phyloP scores from a whole-genome alignment of 2,329 filamentous ascomycete species.

The Myriosclerotinia curreyana region DNA sequence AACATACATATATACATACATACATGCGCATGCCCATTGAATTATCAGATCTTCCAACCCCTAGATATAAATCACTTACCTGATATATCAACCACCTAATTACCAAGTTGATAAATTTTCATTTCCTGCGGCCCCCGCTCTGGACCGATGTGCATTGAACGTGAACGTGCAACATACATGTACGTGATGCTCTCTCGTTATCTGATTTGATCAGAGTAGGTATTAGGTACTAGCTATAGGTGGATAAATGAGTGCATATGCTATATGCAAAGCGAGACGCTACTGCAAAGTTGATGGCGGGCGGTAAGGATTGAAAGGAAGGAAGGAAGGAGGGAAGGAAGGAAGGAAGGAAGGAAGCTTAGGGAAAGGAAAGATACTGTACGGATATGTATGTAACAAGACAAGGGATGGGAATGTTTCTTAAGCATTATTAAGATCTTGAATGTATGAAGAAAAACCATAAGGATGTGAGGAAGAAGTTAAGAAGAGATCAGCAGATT shows the following conservation, averaged over 20 bases:
- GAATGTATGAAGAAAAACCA: not conserved
- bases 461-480: conserved; percentile 2
- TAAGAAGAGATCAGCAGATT: not conserved
- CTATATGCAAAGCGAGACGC: conserved; percentile 14
- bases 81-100: not conserved
- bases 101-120: not conserved
- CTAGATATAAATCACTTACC: not conserved
- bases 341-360: not conserved
- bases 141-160: not conserved
- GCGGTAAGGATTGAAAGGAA: conserved; percentile 11
- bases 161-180: too few relatives aligned
- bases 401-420: conserved; percentile 2
- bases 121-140: not conserved
- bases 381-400: not conserved
- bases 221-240: not conserved
- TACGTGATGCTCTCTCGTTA: conserved; percentile 10
- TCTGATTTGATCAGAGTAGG: not conserved
- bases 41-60: not conserved
- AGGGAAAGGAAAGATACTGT: too few relatives aligned
- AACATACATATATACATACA: not conserved
- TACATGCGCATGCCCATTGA: not conserved
- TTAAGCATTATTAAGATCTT: not conserved
- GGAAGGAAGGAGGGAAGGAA: not conserved
- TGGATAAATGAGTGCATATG: too few relatives aligned
- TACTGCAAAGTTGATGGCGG: conserved; percentile 18